Conservation (phyloP, 139 green algal species). For the Yamagishiella unicocca region DNA sequence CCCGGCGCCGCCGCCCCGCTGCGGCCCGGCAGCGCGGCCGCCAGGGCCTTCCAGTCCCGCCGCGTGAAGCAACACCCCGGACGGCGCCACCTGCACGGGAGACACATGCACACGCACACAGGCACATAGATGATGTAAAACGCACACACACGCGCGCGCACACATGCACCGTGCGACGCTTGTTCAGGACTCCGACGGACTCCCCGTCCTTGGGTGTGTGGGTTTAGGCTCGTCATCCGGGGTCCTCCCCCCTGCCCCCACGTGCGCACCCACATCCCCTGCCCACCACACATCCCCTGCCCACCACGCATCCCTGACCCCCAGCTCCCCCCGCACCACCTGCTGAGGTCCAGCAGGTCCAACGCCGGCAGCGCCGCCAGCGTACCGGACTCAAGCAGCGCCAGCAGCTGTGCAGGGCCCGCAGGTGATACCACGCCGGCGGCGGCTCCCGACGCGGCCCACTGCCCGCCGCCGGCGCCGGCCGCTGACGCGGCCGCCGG, state of each 20-base stretch:
- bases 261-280: too few relatives aligned
- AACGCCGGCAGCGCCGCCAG: neutral
- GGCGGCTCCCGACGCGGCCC: neutral
- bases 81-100: constrained; percentile 10
- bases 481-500: neutral
- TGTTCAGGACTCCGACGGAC: too few relatives aligned
- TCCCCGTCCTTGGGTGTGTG: too few relatives aligned
- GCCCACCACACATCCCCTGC: neutral
- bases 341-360: constrained; percentile 30
- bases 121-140: too few relatives aligned
- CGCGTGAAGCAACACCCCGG: constrained; percentile 2
- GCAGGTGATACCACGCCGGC: neutral
- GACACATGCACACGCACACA: too few relatives aligned
- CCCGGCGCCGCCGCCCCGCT: neutral
- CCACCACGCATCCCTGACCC: neutral
- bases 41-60: constrained; percentile 18
- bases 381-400: neutral
- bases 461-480: neutral
- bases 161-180: too few relatives aligned
- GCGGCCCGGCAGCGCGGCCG: neutral
- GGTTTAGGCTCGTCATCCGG: too few relatives aligned
- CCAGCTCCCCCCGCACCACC: neutral
- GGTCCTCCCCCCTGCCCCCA: too few relatives aligned
- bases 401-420: constrained; percentile 6
- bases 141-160: too few relatives aligned